Evolutionary conservation across 805 yeast species (phyloP).

Genomic region (Ogataea nonfermentans): DNA sequence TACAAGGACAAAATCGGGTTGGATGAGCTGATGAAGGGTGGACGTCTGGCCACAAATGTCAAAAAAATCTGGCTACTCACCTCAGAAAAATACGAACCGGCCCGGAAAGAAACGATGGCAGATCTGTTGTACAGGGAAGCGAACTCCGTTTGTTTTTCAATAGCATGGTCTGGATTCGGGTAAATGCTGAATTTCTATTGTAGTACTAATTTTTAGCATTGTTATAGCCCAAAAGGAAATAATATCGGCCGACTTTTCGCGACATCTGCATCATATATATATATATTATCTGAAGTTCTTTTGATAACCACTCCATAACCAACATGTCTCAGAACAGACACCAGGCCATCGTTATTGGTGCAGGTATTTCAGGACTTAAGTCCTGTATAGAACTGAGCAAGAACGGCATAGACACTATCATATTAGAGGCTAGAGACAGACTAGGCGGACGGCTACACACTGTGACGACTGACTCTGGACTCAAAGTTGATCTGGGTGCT

Average conservation of each 20-base stretch:
- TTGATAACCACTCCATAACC: neutral
- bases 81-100: slow-evolving; percentile 29
- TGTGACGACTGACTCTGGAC: slow-evolving; percentile 29
- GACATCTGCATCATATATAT: slow-evolving; percentile 40
- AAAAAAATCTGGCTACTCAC: slow-evolving; percentile 77
- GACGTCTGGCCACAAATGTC: slow-evolving; percentile 88
- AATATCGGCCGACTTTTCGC: slow-evolving; percentile 8
- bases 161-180: slow-evolving; percentile 98
- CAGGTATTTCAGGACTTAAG: slow-evolving; percentile 53
- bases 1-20: slow-evolving; percentile 55
- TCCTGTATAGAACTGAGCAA: slow-evolving; percentile 41
- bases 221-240: neutral
- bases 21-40: slow-evolving; percentile 70
- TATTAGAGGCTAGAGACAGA: slow-evolving; percentile 53
- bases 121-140: slow-evolving; percentile 15
- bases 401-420: slow-evolving; percentile 38
- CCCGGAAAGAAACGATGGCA: slow-evolving; percentile 8
- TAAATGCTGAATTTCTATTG: slow-evolving; percentile 28
- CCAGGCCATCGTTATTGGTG: slow-evolving; percentile 49
- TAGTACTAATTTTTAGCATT: neutral
- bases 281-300: neutral
- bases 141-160: slow-evolving; percentile 53
- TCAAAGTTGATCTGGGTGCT: slow-evolving; percentile 72
- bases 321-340: slow-evolving; percentile 7
- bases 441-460: slow-evolving; percentile 68